Conservation (phyloP, 2,329 filamentous ascomycete species). For the Aspergillus vadensis region DNA sequence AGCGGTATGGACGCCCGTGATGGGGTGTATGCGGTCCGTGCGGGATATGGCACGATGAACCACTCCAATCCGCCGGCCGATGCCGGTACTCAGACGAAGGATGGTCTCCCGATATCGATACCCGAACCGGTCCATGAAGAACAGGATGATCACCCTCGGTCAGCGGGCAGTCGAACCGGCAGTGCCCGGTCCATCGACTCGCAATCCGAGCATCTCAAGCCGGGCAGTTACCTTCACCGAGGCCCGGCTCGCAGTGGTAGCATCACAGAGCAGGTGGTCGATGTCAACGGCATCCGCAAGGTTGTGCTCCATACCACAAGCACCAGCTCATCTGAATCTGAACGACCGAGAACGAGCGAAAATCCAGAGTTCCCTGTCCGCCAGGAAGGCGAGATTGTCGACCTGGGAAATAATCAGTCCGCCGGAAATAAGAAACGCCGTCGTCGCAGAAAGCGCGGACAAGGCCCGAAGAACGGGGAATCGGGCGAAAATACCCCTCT, state of each 20-base stretch:
- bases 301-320: conserved; percentile 71
- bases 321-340: conserved; percentile 51
- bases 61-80: conserved; percentile 26
- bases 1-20: conserved; percentile 63
- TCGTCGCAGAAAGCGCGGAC: conserved; percentile 25
- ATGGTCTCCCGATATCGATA: conserved; percentile 32
- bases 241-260: conserved; percentile 69
- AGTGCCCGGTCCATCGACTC: conserved; percentile 29
- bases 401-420: conserved; percentile 14
- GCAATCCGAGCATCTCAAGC: conserved; percentile 22
- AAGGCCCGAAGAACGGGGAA: conserved; percentile 13
- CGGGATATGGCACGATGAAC: conserved; percentile 56
- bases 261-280: conserved; percentile 77
- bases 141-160: conserved; percentile 27
- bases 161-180: conserved; percentile 26
- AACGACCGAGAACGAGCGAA: conserved; percentile 12
- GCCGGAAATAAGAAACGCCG: conserved; percentile 28
- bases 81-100: conserved; percentile 25
- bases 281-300: conserved; percentile 73
- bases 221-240: conserved; percentile 40
- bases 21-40: conserved; percentile 63
- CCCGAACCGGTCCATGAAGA: conserved; percentile 36
- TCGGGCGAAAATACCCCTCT: conserved; percentile 20
- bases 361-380: conserved; percentile 15
- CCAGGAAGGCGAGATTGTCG: conserved; percentile 17